phyloP scores from a whole-genome alignment of 306 rosid species.

The Canavalia ensiformis region DNA sequence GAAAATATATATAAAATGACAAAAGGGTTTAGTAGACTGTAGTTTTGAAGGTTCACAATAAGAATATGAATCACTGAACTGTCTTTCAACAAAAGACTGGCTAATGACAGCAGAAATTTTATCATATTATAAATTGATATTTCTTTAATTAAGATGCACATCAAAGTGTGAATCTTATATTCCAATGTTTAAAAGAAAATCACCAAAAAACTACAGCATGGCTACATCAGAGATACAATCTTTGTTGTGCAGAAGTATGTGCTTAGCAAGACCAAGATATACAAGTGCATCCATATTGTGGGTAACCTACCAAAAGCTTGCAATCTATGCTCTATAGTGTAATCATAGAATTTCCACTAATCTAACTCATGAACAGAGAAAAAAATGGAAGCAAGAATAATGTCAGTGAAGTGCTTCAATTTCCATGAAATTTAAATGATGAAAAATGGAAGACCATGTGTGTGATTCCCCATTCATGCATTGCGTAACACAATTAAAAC shows the following conservation, averaged over 20 bases:
- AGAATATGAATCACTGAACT: slow-evolving; percentile 26
- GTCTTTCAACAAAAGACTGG: slow-evolving; percentile 17
- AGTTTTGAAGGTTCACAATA: slow-evolving; percentile 7
- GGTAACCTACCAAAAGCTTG: neutral
- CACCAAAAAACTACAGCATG: slow-evolving; percentile 15
- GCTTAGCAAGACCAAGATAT: neutral
- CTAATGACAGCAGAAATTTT: slow-evolving; percentile 27
- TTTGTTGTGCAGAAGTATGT: slow-evolving; percentile 14
- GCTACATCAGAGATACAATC: slow-evolving; percentile 24
- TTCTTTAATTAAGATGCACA: slow-evolving; percentile 10
- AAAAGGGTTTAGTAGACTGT: slow-evolving; percentile 42
- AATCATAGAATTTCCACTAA: neutral
- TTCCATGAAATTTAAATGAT: neutral
- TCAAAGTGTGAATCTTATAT: slow-evolving; percentile 10
- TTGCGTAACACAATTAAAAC: slow-evolving; percentile 6
- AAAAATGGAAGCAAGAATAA: slow-evolving; percentile 15
- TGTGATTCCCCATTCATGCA: slow-evolving; percentile 24
- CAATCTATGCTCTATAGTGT: neutral
- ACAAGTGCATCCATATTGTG: slow-evolving; percentile 4
- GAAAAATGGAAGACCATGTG: neutral
- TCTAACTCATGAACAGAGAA: slow-evolving; percentile 4
- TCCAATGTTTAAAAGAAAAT: slow-evolving; percentile 8
- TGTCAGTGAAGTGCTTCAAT: slow-evolving; percentile 9
- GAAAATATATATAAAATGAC: slow-evolving; percentile 8
- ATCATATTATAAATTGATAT: neutral